Conservation (phyloP, 257 asterid species). For the Fraxinus americana region DNA sequence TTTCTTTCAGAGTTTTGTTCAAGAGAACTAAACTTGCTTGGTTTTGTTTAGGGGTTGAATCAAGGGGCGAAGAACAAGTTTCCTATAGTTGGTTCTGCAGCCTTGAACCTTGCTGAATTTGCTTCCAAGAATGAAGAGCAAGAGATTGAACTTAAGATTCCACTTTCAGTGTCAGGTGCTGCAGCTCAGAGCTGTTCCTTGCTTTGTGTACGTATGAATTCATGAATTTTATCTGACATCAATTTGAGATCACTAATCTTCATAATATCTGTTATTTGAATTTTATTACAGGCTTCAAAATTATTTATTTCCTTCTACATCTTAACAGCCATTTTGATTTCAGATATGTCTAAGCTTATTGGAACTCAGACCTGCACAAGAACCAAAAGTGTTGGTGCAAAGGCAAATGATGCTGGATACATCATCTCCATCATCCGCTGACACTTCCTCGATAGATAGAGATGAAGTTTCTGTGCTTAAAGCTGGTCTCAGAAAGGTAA, state of each 20-base stretch:
- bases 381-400: slow-evolving; percentile 48
- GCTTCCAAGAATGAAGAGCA: slow-evolving; percentile 62
- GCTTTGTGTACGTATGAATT: slow-evolving; percentile 59
- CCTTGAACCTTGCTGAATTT: slow-evolving; percentile 78
- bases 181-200: slow-evolving; percentile 45
- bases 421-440: slow-evolving; percentile 49
- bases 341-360: slow-evolving; percentile 72
- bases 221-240: background rate
- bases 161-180: slow-evolving; percentile 52
- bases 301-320: background rate
- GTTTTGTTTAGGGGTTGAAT: slow-evolving; percentile 49
- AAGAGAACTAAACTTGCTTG: slow-evolving; percentile 1
- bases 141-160: slow-evolving; percentile 56
- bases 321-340: slow-evolving; percentile 21
- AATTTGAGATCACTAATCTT: slow-evolving; percentile 12
- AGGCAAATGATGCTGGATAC: slow-evolving; percentile 44
- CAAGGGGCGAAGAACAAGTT: slow-evolving; percentile 72
- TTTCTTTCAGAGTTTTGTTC: background rate
- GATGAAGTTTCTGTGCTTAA: slow-evolving; percentile 90
- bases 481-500: slow-evolving; percentile 87
- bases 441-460: slow-evolving; percentile 56
- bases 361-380: slow-evolving; percentile 63
- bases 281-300: background rate
- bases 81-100: slow-evolving; percentile 60
- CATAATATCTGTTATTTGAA: background rate